A percentile compares a stretch with the other conserved stretches of the same genome.
These are phyloP conservation scores for Flaveria trinervia DNA, from an alignment of 129 eudicot species.

Conservation along the genomic window DNA sequence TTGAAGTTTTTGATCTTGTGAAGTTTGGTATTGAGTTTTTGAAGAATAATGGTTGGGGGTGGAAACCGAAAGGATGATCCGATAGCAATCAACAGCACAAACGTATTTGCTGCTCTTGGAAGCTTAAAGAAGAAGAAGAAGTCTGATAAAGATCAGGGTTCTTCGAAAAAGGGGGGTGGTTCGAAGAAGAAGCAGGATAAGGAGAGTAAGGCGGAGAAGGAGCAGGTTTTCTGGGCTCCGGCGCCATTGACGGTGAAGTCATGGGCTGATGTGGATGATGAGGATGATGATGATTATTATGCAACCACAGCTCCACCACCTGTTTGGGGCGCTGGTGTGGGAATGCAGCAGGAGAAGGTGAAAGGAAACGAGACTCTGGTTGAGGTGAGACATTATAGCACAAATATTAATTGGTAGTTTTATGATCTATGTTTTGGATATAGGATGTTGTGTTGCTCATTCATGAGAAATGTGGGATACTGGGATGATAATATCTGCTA, in stretches of 20 bases:
- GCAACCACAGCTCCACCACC: slow-evolving; percentile 75
- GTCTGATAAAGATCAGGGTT: slow-evolving; percentile 56
- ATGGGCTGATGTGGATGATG: slow-evolving; percentile 97
- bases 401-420: not conserved
- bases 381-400: slow-evolving; percentile 34
- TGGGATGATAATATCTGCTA: slow-evolving; percentile 16
- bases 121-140: slow-evolving; percentile 80
- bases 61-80: slow-evolving; percentile 70
- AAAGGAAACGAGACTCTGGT: slow-evolving; percentile 44
- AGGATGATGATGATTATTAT: slow-evolving; percentile 88
- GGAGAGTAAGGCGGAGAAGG: slow-evolving; percentile 45
- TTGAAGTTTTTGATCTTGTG: slow-evolving; percentile 9
- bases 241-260: slow-evolving; percentile 65
- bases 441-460: not conserved
- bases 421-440: slow-evolving; percentile 6
- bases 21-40: slow-evolving; percentile 24
- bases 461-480: slow-evolving; percentile 21
- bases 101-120: slow-evolving; percentile 85
- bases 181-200: slow-evolving; percentile 49
- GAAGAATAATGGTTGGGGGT: slow-evolving; percentile 77
- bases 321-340: slow-evolving; percentile 52
- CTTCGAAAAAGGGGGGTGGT: slow-evolving; percentile 40
- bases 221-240: slow-evolving; percentile 78
- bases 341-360: slow-evolving; percentile 45
- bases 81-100: slow-evolving; percentile 62